Base-by-base conservation (phyloP, 805 yeast species). In the Yarrowia bubula region DNA sequence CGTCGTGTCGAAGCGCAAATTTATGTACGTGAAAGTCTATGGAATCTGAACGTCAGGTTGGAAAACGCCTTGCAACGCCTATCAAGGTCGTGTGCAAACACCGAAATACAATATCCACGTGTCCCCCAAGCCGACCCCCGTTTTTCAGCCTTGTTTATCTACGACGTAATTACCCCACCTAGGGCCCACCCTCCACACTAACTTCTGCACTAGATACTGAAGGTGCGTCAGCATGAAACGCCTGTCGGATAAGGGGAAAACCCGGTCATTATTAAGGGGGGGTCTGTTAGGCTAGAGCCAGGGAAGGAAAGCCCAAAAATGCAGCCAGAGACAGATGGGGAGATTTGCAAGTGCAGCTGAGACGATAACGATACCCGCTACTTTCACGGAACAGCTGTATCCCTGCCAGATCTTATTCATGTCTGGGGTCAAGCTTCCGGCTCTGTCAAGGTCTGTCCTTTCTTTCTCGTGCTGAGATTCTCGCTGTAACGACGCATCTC, bases 381-480 rank as follows among this genome's bases (percentile, higher is more conserved):
- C 3, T 4, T 4, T 8, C 38, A 35, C 38, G 38, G 38, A 35
- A 11, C 38, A 10, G 38, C 13, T 11, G 13, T 11, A 35, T 35
- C 38, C 13, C 13, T 11, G 38, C 7, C 10, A 2, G 44, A 8
- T 41, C 9, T 10, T 15, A 15, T 6, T 15, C 3, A 31, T 13
- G 41, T 48, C 55, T 48, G 55, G 55, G 55, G 55, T 48, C 55
- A 48, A 48, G 55, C 55, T 48, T 48, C 33, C 41, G 55, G 55
- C 55, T 17, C 41, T 48, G 18, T 6, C 41, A 35, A 18, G 53
- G 55, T 35, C 55, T 33, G 39, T 32, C 41, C 15, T 48, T 10
- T 13, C 55, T 48, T 48, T 35, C 39, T 47, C 15, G 22, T 33
- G 10, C 53, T 32, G 39, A n/a, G 55, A 48, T 35, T 17, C 41